phyloP scores from a whole-genome alignment of 1,284 basidiomycete species.

The Cryptococcus hybrid region DNA sequence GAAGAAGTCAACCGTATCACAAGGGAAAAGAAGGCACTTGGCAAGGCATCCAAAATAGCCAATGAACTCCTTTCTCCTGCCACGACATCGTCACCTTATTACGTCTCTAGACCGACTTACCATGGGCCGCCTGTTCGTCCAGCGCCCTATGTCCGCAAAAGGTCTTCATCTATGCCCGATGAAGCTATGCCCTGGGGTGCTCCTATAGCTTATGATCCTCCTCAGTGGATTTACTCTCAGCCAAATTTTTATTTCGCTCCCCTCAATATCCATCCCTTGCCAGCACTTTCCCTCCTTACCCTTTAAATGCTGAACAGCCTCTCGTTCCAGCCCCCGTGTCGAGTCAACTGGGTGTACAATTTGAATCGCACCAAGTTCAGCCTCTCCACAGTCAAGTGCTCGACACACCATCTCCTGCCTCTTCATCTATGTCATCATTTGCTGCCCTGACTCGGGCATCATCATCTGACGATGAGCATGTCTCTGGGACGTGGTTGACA shows the following conservation, averaged over 20 bases:
- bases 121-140: slow-evolving; percentile 22
- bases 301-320: too few relatives aligned
- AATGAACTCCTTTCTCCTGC: slow-evolving; percentile 14
- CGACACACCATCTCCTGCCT: slow-evolving; percentile 27
- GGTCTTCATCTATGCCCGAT: neutral
- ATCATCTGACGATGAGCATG: neutral
- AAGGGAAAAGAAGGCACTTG: slow-evolving; percentile 44
- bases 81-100: slow-evolving; percentile 31
- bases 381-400: neutral
- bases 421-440: slow-evolving; percentile 29
- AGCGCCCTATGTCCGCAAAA: slow-evolving; percentile 22
- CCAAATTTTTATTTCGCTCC: too few relatives aligned
- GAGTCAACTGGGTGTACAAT: slow-evolving; percentile 7
- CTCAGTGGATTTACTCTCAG: neutral
- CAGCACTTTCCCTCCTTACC: too few relatives aligned
- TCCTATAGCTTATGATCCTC: slow-evolving; percentile 8
- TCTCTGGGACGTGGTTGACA: slow-evolving; percentile 11
- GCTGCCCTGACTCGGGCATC: neutral
- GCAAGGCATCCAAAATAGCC: slow-evolving; percentile 33
- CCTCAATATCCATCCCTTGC: too few relatives aligned
- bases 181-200: neutral
- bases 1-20: slow-evolving; percentile 48
- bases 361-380: neutral
- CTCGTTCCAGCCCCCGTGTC: too few relatives aligned
- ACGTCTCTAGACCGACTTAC: slow-evolving; percentile 18